phyloP scores from a whole-genome alignment of 129 eudicot genomes.

The Chrysanthemum lavandulifolium region DNA sequence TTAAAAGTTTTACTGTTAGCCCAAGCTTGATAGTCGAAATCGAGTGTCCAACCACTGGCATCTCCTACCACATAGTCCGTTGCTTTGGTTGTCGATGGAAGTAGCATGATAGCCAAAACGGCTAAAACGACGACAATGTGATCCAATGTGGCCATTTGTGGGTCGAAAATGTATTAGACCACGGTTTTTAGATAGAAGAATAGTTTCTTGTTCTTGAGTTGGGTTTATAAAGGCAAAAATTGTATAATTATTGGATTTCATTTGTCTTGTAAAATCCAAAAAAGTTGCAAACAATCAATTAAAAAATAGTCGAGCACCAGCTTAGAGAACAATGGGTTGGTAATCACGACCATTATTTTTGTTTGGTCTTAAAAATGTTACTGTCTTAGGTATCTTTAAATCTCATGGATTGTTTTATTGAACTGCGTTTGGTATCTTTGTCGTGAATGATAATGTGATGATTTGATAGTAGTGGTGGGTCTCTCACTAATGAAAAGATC shows the following conservation, averaged over 20 bases:
- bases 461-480: no score
- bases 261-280: background rate
- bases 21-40: constrained; percentile 31
- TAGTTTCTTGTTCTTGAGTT: background rate
- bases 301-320: background rate
- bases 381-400: no score
- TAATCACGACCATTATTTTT: background rate
- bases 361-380: no score
- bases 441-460: no score
- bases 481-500: no score
- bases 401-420: no score
- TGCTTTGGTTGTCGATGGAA: constrained; percentile 22
- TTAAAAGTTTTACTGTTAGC: constrained; percentile 21
- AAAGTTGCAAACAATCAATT: background rate
- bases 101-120: constrained; percentile 3
- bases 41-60: constrained; percentile 20
- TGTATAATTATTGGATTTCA: background rate
- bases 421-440: no score
- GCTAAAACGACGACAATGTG: background rate
- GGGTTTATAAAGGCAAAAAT: background rate
- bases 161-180: no score
- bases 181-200: background rate
- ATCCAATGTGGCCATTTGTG: constrained; percentile 2
- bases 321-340: background rate
- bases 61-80: constrained; percentile 33